Evolutionary conservation across 306 rosid species (phyloP).

Genomic region (Potentilla sterilis): DNA sequence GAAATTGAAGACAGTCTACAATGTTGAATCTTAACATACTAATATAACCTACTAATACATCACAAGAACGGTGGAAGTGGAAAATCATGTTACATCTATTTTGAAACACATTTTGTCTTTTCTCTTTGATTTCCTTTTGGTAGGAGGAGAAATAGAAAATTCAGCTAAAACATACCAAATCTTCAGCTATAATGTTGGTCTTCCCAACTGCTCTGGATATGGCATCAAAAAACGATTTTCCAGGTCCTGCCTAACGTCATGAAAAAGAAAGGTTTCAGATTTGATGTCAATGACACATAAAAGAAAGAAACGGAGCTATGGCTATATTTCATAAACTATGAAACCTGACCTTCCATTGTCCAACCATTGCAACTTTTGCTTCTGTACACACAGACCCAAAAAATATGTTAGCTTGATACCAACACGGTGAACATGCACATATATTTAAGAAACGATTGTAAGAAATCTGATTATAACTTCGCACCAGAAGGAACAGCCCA

Average conservation of each 20-base stretch:
- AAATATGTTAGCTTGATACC: slow-evolving; percentile 32
- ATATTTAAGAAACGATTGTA: slow-evolving; percentile 22
- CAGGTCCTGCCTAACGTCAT: slow-evolving; percentile 85
- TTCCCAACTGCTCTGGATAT: slow-evolving; percentile 70
- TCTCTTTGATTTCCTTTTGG: neutral
- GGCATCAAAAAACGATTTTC: slow-evolving; percentile 75
- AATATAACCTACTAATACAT: neutral
- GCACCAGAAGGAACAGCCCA: slow-evolving; percentile 98
- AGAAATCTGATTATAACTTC: slow-evolving; percentile 23
- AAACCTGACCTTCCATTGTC: slow-evolving; percentile 86
- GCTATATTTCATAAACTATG: slow-evolving; percentile 21
- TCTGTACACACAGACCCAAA: slow-evolving; percentile 55
- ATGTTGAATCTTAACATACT: neutral
- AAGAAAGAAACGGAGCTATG: slow-evolving; percentile 12
- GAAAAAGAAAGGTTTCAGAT: slow-evolving; percentile 22
- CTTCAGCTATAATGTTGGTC: slow-evolving; percentile 83
- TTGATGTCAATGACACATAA: slow-evolving; percentile 25
- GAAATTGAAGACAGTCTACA: neutral
- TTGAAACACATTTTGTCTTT: too few species aligned
- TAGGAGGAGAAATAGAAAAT: neutral
- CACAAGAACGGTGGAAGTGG: neutral
- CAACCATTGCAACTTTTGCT: slow-evolving; percentile 80
- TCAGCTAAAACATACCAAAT: slow-evolving; percentile 58
- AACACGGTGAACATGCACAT: neutral
- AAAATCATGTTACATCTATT: neutral